Evolutionary conservation across 176 grass and related monocot species (phyloP).

Genomic region (Musa acuminata): DNA sequence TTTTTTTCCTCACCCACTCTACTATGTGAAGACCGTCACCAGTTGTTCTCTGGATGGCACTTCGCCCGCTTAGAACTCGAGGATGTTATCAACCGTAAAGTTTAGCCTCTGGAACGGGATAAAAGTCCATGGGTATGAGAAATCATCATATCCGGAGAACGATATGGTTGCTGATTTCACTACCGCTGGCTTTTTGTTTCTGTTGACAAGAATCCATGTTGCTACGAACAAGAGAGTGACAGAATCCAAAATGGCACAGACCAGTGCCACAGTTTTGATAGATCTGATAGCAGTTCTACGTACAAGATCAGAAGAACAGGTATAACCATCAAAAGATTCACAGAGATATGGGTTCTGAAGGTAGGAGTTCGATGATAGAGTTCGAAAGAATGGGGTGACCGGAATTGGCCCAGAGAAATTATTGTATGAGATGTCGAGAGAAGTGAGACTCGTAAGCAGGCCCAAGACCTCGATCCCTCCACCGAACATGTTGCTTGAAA

Average conservation of each 20-base stretch:
- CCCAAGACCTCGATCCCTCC: constrained; percentile 64
- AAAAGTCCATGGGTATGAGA: constrained; percentile 88
- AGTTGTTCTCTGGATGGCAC: no score
- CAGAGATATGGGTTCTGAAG: constrained; percentile 52
- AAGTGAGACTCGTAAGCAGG: constrained; percentile 64
- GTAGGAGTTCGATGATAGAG: constrained; percentile 52
- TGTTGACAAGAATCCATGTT: constrained; percentile 57
- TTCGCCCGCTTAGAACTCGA: no score
- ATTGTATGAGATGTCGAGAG: constrained; percentile 84
- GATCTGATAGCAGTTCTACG: constrained; percentile 59
- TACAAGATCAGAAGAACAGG: constrained; percentile 52
- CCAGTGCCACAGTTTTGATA: constrained; percentile 40
- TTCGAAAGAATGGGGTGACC: constrained; percentile 71
- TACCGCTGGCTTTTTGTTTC: constrained; percentile 26
- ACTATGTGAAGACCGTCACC: no score
- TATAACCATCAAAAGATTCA: constrained; percentile 62
- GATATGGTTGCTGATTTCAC: constrained; percentile 40
- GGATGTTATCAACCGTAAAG: constrained; percentile 58
- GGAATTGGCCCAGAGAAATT: constrained; percentile 97
- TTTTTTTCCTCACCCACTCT: no score
- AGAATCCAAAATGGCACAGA: constrained; percentile 47
- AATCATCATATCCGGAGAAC: constrained; percentile 44
- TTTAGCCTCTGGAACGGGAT: constrained; percentile 82
- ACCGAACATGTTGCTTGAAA: constrained; percentile 54
- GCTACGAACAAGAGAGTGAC: constrained; percentile 40